Evolutionary conservation across 306 rosid species (phyloP).

Genomic region (Gynostemma pentaphyllum): DNA sequence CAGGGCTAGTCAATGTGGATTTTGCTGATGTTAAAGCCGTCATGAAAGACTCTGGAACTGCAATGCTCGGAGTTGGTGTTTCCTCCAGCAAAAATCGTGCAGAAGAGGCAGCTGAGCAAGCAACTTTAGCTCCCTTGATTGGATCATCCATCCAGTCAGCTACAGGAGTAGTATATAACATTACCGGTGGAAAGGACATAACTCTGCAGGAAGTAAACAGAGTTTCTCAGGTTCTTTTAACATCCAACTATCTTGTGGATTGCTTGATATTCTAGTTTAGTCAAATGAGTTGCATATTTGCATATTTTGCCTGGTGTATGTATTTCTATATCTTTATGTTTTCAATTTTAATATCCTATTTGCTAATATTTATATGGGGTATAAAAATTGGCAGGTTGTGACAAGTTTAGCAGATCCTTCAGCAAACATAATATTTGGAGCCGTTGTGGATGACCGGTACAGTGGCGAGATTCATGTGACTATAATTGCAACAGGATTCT

Average conservation of each 20-base stretch:
- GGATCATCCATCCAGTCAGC: slow-evolving; percentile 98
- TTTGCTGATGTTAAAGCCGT: slow-evolving; percentile 99
- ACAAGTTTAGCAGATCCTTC: slow-evolving; percentile 97
- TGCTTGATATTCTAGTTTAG: not conserved
- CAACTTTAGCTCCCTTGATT: slow-evolving; percentile 91
- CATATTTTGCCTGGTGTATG: not conserved
- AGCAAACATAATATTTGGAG: slow-evolving; percentile 90
- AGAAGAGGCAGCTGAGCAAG: slow-evolving; percentile 98
- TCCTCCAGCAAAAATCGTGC: slow-evolving; percentile 97
- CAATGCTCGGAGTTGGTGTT: slow-evolving; percentile 99
- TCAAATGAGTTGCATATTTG: not conserved
- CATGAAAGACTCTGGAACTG: slow-evolving; percentile 98
- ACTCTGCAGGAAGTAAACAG: slow-evolving; percentile 96
- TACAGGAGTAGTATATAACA: slow-evolving; percentile 92
- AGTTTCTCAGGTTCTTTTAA: slow-evolving; percentile 72
- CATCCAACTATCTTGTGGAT: not conserved
- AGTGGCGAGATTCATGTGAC: slow-evolving; percentile 90
- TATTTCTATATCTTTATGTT: not conserved
- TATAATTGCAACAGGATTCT: slow-evolving; percentile 85
- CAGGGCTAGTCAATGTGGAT: slow-evolving; percentile 98
- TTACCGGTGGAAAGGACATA: slow-evolving; percentile 96
- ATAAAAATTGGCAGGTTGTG: slow-evolving; percentile 47
- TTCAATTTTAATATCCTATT: not conserved
- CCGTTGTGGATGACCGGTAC: slow-evolving; percentile 91
- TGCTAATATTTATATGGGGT: slow-evolving; percentile 1